phyloP scores from a whole-genome alignment of 371 early-diverging fungal species.

The Mucor saturninus region DNA sequence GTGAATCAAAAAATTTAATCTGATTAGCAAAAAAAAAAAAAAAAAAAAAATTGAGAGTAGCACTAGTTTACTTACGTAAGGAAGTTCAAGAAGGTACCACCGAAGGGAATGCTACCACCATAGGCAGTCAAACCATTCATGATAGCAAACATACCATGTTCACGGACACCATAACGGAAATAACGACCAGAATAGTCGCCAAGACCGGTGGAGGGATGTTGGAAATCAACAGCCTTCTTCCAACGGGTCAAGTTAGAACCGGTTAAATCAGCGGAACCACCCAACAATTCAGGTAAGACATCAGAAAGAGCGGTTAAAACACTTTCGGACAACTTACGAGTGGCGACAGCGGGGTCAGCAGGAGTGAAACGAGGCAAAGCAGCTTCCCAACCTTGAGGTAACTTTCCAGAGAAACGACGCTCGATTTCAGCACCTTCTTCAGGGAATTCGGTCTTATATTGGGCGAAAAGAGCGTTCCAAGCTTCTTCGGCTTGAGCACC shows the following conservation, averaged over 20 bases:
- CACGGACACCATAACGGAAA: slow-evolving; percentile 98
- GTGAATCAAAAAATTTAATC: not conserved
- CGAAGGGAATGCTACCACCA: slow-evolving; percentile 90
- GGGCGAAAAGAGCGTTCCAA: slow-evolving; percentile 78
- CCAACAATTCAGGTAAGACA: slow-evolving; percentile 84
- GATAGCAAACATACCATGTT: slow-evolving; percentile 98
- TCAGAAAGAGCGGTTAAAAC: slow-evolving; percentile 86
- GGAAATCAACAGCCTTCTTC: slow-evolving; percentile 95
- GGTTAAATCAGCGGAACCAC: slow-evolving; percentile 99
- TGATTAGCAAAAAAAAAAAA: too few relatives aligned
- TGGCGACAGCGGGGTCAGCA: slow-evolving; percentile 82
- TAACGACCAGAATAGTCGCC: slow-evolving; percentile 91
- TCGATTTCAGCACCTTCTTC: slow-evolving; percentile 74
- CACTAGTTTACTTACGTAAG: slow-evolving; percentile 64
- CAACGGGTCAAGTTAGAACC: slow-evolving; percentile 97
- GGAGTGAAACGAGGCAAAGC: slow-evolving; percentile 83
- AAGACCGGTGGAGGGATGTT: slow-evolving; percentile 70
- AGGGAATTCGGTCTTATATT: slow-evolving; percentile 71
- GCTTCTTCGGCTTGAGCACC: slow-evolving; percentile 68
- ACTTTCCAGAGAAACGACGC: slow-evolving; percentile 75
- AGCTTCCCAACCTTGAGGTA: slow-evolving; percentile 78
- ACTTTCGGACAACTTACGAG: slow-evolving; percentile 87
- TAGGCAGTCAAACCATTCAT: slow-evolving; percentile 96
- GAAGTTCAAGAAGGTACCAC: slow-evolving; percentile 98
- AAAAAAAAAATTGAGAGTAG: slow-evolving; percentile 5